phyloP scores from a whole-genome alignment of 257 asterid species.

The Solanum okadae region DNA sequence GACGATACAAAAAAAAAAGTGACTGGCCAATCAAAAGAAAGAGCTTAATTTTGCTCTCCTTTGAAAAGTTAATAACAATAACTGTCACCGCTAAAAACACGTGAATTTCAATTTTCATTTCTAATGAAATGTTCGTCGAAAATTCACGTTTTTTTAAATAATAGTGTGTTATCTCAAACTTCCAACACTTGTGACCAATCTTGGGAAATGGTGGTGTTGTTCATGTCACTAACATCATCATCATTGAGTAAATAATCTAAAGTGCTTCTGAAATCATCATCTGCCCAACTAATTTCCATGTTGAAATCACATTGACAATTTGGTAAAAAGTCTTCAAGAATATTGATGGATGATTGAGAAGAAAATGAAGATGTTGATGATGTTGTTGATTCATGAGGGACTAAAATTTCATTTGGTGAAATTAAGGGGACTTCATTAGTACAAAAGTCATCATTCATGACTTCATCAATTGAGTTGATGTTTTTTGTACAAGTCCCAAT shows the following conservation, averaged over 20 bases:
- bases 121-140: not conserved
- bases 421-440: slow-evolving; percentile 45
- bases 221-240: not conserved
- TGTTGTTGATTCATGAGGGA: slow-evolving; percentile 12
- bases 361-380: slow-evolving; percentile 22
- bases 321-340: slow-evolving; percentile 26
- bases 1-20: not conserved
- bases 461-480: slow-evolving; percentile 24
- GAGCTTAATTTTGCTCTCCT: not conserved
- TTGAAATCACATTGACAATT: slow-evolving; percentile 20
- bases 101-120: not conserved
- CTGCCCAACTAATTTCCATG: slow-evolving; percentile 48
- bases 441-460: not conserved
- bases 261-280: slow-evolving; percentile 34
- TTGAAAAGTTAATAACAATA: not conserved
- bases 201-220: not conserved
- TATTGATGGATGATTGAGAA: slow-evolving; percentile 8
- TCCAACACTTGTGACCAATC: slow-evolving; percentile 13
- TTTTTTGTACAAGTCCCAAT: not conserved
- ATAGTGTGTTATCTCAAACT: not conserved
- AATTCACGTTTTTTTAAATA: not conserved
- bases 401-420: slow-evolving; percentile 49
- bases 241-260: slow-evolving; percentile 34
- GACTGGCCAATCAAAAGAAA: not conserved
- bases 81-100: not conserved